Base-by-base conservation (phyloP, 768 basidiomycete genomes). In the Mycena albidolilacea region DNA sequence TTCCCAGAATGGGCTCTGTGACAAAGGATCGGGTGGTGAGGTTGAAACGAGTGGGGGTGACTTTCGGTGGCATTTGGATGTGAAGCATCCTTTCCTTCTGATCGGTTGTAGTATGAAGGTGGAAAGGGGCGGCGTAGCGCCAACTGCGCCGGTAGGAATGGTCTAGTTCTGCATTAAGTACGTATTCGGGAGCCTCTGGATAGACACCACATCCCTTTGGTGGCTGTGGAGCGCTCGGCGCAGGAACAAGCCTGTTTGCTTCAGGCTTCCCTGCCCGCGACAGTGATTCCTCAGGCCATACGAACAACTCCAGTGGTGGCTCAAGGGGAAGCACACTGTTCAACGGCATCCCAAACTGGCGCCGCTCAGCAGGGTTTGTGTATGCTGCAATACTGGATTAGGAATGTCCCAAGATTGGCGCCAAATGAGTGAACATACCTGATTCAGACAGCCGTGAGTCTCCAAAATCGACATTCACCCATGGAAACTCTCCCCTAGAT, bases 1-100 rank as follows among this genome's bases (percentile, higher is more conserved):
- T 77, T 1, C 76, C 76, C 1, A 60, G 62, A 8, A 77, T 72
- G 70, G 70, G 7, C 57, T 46, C 3, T 30, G 30, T 3, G 30
- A 65, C 37, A 43, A 67, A 74, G 4, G 54, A 39, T 0, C 17
- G 55, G 0, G 61, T 58, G 2, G 2, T 5, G 0, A 19, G 48
- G 21, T 70, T 21, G 35, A 58, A 70, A 14, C 21, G 14, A 15
- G 46, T 48, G 0, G 70, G 70, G 6, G 5, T 46, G 0, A 52
- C 35, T 5, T 71, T 65, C 17, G 64, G 70, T 0, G 70, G 70
- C 23, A 59, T 50, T 15, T 57, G 63, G 6, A 71, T 43, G 5
- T 71, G 30, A 0, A 65, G 39, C 70, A 71, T 71, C 11, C 38
- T 38, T 7, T 70, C n/a, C 0, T 37, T 46, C 35, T 71, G 35